Conservation (phyloP, 2,329 filamentous ascomycete genomes). For the Fusarium neocosmosporiellum region DNA sequence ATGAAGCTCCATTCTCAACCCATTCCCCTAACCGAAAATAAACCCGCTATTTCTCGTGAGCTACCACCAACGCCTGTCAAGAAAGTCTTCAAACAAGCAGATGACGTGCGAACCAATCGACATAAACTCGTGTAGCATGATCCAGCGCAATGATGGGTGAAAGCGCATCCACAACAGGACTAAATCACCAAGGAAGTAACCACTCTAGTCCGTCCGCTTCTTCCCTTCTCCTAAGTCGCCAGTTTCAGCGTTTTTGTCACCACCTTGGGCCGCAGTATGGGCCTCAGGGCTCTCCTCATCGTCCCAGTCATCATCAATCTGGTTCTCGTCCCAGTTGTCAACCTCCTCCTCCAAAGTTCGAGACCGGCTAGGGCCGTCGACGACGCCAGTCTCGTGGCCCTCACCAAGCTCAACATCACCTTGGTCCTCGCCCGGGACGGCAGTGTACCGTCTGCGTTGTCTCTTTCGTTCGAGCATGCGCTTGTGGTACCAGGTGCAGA, state of each 20-base stretch:
- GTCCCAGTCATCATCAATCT: conserved; percentile 66
- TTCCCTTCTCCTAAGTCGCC: conserved; percentile 47
- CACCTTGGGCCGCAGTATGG: conserved; percentile 18
- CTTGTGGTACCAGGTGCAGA: conserved; percentile 93
- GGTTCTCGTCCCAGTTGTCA: conserved; percentile 95
- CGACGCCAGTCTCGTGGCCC: conserved; percentile 75
- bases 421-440: conserved; percentile 72
- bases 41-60: not conserved
- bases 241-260: conserved; percentile 37
- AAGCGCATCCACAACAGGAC: not conserved
- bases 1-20: not conserved
- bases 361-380: conserved; percentile 48
- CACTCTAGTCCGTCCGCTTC: conserved; percentile 48
- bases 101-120: conserved; percentile 1
- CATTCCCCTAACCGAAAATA: not conserved
- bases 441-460: conserved; percentile 76
- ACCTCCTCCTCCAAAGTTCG: conserved; percentile 79
- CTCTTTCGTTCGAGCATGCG: conserved; percentile 93
- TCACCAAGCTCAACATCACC: conserved; percentile 83
- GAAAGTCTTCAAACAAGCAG: conserved; percentile 1
- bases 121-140: conserved; percentile 22
- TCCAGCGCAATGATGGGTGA: conserved; percentile 14
- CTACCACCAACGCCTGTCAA: not conserved
- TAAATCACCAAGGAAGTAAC: not conserved
- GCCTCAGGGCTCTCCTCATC: conserved; percentile 57